Evolutionary conservation across 352 stramenopile genomes (phyloP).

Genomic region (Albugo candida): DNA sequence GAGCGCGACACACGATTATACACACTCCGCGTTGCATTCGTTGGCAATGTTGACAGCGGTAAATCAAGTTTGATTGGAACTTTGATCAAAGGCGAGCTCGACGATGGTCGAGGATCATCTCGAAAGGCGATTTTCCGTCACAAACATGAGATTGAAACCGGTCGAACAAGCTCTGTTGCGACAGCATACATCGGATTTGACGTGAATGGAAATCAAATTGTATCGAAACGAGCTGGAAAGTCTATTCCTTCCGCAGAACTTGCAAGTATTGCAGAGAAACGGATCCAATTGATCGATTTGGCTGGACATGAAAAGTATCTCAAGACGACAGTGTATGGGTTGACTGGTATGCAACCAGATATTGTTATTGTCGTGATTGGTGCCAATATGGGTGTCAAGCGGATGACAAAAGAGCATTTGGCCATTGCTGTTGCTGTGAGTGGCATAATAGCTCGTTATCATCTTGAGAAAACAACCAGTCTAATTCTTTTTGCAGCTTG

Average conservation of each 20-base stretch:
- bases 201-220: slow-evolving; percentile 44
- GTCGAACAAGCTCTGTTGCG: slow-evolving; percentile 63
- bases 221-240: slow-evolving; percentile 52
- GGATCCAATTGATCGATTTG: slow-evolving; percentile 76
- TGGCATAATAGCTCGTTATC: neutral
- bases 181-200: slow-evolving; percentile 75
- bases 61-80: slow-evolving; percentile 87
- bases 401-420: slow-evolving; percentile 88
- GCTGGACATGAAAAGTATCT: slow-evolving; percentile 96
- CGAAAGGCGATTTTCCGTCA: slow-evolving; percentile 72
- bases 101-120: slow-evolving; percentile 87
- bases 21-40: slow-evolving; percentile 73
- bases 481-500: slow-evolving; percentile 19
- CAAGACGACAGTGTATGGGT: slow-evolving; percentile 98
- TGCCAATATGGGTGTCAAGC: slow-evolving; percentile 88
- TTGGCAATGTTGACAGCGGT: slow-evolving; percentile 84
- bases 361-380: slow-evolving; percentile 88
- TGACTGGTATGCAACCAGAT: slow-evolving; percentile 93
- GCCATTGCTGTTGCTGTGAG: slow-evolving; percentile 77
- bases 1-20: slow-evolving; percentile 12
- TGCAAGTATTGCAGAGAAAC: slow-evolving; percentile 54
- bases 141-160: slow-evolving; percentile 71
- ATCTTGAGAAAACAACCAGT: neutral
- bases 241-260: slow-evolving; percentile 65
- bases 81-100: slow-evolving; percentile 88